Percentiles rank a stretch among this genome's conserved stretches.
These are phyloP conservation scores for Dentipellis fragilis DNA, from an alignment of 768 basidiomycete genomes.

Conservation along the genomic window DNA sequence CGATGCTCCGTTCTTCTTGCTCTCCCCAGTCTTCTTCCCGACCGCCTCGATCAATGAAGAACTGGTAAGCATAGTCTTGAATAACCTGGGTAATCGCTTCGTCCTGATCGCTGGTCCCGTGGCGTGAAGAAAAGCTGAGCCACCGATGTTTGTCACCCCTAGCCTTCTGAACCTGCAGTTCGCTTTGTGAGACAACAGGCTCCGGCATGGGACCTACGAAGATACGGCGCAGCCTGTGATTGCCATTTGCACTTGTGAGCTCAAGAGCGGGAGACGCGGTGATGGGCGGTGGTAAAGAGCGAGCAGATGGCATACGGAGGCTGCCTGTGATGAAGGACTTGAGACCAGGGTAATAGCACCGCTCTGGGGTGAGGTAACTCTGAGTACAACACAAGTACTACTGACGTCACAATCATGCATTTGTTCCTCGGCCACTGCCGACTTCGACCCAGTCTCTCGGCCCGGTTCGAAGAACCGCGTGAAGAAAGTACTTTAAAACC, in stretches of 20 bases:
- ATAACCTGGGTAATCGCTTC: slow-evolving; percentile 37
- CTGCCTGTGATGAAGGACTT: too few relatives aligned
- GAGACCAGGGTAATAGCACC: too few relatives aligned
- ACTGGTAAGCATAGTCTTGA: slow-evolving; percentile 49
- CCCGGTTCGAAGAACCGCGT: too few relatives aligned
- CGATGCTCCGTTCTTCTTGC: slow-evolving; percentile 34
- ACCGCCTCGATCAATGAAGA: slow-evolving; percentile 59
- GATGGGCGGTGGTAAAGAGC: slow-evolving; percentile 6
- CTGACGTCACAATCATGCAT: too few relatives aligned
- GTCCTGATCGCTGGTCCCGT: slow-evolving; percentile 19
- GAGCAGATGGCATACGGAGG: slow-evolving; percentile 2
- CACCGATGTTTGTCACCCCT: slow-evolving; percentile 8
- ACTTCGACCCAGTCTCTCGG: too few relatives aligned
- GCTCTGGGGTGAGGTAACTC: too few relatives aligned
- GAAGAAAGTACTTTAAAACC: too few relatives aligned
- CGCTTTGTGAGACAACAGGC: slow-evolving; percentile 32
- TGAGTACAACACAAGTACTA: too few relatives aligned
- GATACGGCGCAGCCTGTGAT: slow-evolving; percentile 38
- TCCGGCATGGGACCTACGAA: slow-evolving; percentile 77
- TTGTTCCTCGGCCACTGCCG: too few relatives aligned
- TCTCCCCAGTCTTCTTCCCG: slow-evolving; percentile 59
- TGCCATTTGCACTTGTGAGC: slow-evolving; percentile 6
- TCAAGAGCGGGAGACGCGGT: slow-evolving; percentile 5
- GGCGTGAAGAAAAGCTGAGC: slow-evolving; percentile 12
- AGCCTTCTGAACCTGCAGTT: slow-evolving; percentile 2